A percentile compares a stretch with the other conserved stretches of the same genome.
phyloP scores from a whole-genome alignment of 2,329 filamentous ascomycete species.

The Colletotrichum sp. region DNA sequence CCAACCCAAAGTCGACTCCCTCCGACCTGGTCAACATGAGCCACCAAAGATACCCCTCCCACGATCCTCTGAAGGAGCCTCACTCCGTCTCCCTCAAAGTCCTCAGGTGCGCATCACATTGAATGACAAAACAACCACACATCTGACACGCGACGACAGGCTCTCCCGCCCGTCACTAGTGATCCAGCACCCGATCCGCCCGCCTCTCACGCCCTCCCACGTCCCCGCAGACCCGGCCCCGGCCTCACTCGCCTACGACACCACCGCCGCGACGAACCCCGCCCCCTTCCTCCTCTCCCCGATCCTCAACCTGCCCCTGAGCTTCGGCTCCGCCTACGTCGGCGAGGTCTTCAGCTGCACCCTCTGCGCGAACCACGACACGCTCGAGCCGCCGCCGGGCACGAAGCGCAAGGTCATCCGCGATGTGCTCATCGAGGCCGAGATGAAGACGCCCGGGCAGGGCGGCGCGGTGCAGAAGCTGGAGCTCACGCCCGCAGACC shows the following conservation, averaged over 20 bases:
- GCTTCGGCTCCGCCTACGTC: slow-evolving; percentile 94
- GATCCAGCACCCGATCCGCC: slow-evolving; percentile 68
- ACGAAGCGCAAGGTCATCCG: slow-evolving; percentile 60
- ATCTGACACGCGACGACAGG: slow-evolving; percentile 45
- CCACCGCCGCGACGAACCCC: slow-evolving; percentile 50
- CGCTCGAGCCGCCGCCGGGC: slow-evolving; percentile 29
- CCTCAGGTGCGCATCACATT: slow-evolving; percentile 56
- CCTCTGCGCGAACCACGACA: slow-evolving; percentile 93
- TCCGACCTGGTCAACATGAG: slow-evolving; percentile 46
- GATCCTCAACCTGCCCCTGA: slow-evolving; percentile 82
- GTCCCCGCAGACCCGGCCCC: slow-evolving; percentile 56
- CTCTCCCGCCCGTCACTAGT: slow-evolving; percentile 83
- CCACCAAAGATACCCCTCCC: slow-evolving; percentile 62
- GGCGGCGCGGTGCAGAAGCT: slow-evolving; percentile 65
- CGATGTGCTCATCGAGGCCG: slow-evolving; percentile 83
- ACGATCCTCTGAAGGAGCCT: slow-evolving; percentile 72
- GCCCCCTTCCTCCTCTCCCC: slow-evolving; percentile 63
- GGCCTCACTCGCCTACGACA: slow-evolving; percentile 76
- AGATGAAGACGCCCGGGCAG: slow-evolving; percentile 87
- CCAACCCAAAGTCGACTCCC: background rate
- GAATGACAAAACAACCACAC: background rate
- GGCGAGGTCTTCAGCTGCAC: slow-evolving; percentile 96
- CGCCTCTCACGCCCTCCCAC: slow-evolving; percentile 43
- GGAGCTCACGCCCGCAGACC: slow-evolving; percentile 53
- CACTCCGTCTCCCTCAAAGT: slow-evolving; percentile 83